Evolutionary conservation across 768 basidiomycete genomes (phyloP), one percentile per base, ranked within the genome.

Genomic region (Suillus spraguei): DNA sequence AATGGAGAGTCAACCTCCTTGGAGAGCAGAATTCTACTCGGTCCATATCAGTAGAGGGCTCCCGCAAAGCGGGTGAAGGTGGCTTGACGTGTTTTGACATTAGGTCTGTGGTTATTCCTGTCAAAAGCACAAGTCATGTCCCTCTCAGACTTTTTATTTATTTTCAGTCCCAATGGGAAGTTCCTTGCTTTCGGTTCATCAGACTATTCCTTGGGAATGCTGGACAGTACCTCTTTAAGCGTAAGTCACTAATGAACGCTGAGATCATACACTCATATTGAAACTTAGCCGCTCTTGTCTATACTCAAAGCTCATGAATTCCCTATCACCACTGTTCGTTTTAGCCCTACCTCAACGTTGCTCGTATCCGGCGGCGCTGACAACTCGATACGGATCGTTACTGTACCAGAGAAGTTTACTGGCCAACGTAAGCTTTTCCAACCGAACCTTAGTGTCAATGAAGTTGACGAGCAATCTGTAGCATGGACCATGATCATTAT

Each of bases 231-330:
- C 60, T 93, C 87, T 2, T 77, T 99, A 28, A 82, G 84, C 61
- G 97, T 98, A 74, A 70, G 89, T 35, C 44, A 60, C 28, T 65
- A 13, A 39, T 10, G 28, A 41, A 41, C 58, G 33, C 14, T 32
- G 13, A 20, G 33, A 24, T 28, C 47, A 32, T 59, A 17, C 33
- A 28, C 14, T 17, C 32, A 55, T 52, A 49, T 42, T 58, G 47
- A 49, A 36, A 24, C 68, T n/a, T 69, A 99, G 96, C 96, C 95
- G 1, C 73, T 94, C 14, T 77, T 94, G 36, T 88, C 88, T 22
- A 97, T 99, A 65, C 80, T 98, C 63, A 93, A 92, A 76, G 92
- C 97, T 0, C 97, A 99, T 75, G 95, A 96, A 64, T 95, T 99
- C 74, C 92, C 97, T 5, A 87, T 93, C 6, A 99, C 97, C 1